Conservation (phyloP, 192 early-diverging fungal genomes). For the Neocallimastix lanati region DNA sequence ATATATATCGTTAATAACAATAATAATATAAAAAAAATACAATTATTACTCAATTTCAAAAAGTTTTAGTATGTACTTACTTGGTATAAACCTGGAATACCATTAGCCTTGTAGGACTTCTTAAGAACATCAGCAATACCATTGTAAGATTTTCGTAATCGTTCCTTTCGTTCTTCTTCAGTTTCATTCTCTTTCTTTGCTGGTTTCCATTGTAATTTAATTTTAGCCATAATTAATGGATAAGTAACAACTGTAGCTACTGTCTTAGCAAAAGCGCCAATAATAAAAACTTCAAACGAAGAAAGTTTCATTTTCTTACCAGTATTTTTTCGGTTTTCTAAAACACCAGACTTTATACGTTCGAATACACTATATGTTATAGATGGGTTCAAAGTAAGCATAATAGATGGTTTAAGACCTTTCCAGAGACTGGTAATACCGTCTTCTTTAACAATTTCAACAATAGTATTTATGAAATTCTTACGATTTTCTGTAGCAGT, state of each 20-base stretch:
- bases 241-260: slow-evolving; percentile 59
- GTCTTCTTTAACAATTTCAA: slow-evolving; percentile 54
- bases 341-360: slow-evolving; percentile 39
- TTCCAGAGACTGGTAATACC: slow-evolving; percentile 21
- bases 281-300: slow-evolving; percentile 67
- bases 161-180: slow-evolving; percentile 2
- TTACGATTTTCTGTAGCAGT: slow-evolving; percentile 39
- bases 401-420: slow-evolving; percentile 76
- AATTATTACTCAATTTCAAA: too few relatives aligned
- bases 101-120: slow-evolving; percentile 61
- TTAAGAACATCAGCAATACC: slow-evolving; percentile 67
- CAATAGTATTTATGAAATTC: slow-evolving; percentile 40
- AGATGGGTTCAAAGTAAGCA: slow-evolving; percentile 84
- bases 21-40: too few relatives aligned
- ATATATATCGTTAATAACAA: too few relatives aligned
- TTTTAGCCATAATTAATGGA: slow-evolving; percentile 99
- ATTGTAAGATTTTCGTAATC: slow-evolving; percentile 40
- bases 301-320: slow-evolving; percentile 27
- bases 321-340: slow-evolving; percentile 13
- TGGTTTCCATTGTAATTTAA: slow-evolving; percentile 81
- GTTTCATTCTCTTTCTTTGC: slow-evolving; percentile 29
- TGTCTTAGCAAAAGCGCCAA: slow-evolving; percentile 82
- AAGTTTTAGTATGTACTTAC: too few relatives aligned
- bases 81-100: slow-evolving; percentile 82
- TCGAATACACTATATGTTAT: slow-evolving; percentile 96